Conservation (phyloP, 2,329 filamentous ascomycete species). For the Colletotrichum sp. region DNA sequence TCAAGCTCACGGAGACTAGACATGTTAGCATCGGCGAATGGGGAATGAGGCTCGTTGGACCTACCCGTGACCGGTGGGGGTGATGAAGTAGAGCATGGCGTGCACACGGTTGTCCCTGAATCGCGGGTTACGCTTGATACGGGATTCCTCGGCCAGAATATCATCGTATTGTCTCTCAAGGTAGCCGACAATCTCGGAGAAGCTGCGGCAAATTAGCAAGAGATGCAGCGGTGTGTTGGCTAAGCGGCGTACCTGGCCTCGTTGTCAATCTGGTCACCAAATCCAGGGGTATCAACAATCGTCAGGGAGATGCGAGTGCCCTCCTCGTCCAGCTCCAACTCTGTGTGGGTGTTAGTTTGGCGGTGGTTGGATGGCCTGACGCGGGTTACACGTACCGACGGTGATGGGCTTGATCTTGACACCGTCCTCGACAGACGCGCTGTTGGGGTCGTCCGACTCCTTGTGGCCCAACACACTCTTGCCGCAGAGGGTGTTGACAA, state of each 20-base stretch:
- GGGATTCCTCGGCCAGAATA: slow-evolving; percentile 97
- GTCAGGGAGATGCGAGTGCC: slow-evolving; percentile 97
- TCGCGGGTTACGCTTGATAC: slow-evolving; percentile 99
- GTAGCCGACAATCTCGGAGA: slow-evolving; percentile 96
- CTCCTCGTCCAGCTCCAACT: slow-evolving; percentile 96
- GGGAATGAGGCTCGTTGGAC: slow-evolving; percentile 26
- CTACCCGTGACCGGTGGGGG: slow-evolving; percentile 93
- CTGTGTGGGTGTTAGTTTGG: slow-evolving; percentile 48
- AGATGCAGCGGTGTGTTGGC: background rate
- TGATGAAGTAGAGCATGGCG: slow-evolving; percentile 98
- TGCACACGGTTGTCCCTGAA: slow-evolving; percentile 99
- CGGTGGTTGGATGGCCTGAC: background rate
- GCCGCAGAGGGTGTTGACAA: slow-evolving; percentile 98
- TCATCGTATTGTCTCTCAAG: slow-evolving; percentile 99
- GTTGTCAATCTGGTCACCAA: slow-evolving; percentile 99
- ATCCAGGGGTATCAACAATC: slow-evolving; percentile 97
- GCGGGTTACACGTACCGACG: slow-evolving; percentile 70
- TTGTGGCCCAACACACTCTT: slow-evolving; percentile 90
- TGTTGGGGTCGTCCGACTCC: slow-evolving; percentile 88
- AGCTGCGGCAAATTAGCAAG: slow-evolving; percentile 60
- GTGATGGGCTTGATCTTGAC: slow-evolving; percentile 99
- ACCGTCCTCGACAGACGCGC: slow-evolving; percentile 92
- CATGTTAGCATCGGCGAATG: background rate
- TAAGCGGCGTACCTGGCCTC: slow-evolving; percentile 78
- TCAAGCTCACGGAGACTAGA: slow-evolving; percentile 93